Evolutionary conservation across 1,284 basidiomycete genomes (phyloP).

Genomic region (Gymnopus androsaceus): DNA sequence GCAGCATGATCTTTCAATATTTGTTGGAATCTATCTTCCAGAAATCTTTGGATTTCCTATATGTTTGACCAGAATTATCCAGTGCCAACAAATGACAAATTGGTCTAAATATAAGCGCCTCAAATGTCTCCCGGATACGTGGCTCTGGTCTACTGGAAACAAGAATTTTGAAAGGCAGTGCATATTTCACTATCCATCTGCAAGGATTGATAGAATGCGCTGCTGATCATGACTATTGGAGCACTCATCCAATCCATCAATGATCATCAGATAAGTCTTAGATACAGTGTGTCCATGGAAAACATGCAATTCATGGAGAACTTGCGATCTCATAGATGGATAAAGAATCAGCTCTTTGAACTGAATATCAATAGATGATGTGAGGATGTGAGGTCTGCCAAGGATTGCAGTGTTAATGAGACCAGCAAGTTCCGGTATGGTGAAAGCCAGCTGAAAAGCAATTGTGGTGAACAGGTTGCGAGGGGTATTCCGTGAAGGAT

Average conservation of each 20-base stretch:
- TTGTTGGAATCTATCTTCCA: not conserved
- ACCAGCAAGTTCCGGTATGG: not conserved
- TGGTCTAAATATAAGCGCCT: not conserved
- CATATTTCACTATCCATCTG: not conserved
- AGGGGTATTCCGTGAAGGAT: not conserved
- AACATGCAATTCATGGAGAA: not conserved
- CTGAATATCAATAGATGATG: not conserved
- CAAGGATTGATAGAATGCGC: not conserved
- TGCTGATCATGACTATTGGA: not conserved
- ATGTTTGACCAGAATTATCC: not conserved
- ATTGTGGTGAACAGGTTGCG: not conserved
- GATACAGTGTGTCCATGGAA: not conserved
- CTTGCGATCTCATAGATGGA: not conserved
- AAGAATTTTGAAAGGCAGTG: not conserved
- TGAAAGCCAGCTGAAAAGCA: not conserved
- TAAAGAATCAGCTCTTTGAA: not conserved
- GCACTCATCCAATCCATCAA: slow-evolving; percentile 11
- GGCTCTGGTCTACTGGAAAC: slow-evolving; percentile 10
- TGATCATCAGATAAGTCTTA: not conserved
- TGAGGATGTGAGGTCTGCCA: not conserved
- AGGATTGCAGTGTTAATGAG: not conserved
- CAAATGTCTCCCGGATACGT: not conserved
- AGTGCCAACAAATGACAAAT: not conserved
- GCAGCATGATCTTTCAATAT: not conserved
- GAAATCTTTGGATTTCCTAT: not conserved